Base-by-base conservation (phyloP, 2,329 filamentous ascomycete genomes). In the Xylaria multiplex region DNA sequence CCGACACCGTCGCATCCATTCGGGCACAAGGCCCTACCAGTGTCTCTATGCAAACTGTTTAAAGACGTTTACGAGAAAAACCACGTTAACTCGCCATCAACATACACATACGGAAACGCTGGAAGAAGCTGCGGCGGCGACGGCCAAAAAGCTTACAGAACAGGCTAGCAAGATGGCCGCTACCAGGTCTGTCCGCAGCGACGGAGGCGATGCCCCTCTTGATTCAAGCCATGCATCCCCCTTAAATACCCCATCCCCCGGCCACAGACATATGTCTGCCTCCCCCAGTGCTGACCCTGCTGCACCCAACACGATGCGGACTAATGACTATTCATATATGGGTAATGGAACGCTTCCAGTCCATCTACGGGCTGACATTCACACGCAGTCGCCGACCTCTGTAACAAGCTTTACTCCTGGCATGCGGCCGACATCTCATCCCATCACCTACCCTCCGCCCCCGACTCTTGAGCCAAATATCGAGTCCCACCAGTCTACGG, bases 21-120 rank as follows among this genome's bases (percentile, higher is more conserved):
- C 93, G 3, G 96, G 96, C 65, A 97, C 96, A 81, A 87, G 96
- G 56, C 96, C 96, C 1, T 99, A 98, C 84, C 97, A 97, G 79
- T 99, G 96, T 81, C 94, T 94, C 0, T 98, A 96, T 74, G 94
- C 93, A 66, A 94, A 97, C 78, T 99, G 96, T 79, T 94, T 98
- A 77, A 98, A 98, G 86, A 98, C 95, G 0, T 99, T 99, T 76
- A 99, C 96, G 9, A 90, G 96, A 64, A 91, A 95, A 70, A 98
- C 96, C 0, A 98, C 96, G 2, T 84, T 99, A 68, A 99, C 95
- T 2, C 89, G 96, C 57, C 96, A 99, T 77, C 93, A 97, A 80
- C 97, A 97, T 73, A 93, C 97, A 74, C 96, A 98, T 79, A 96
- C 92, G 22, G 96, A 95, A 48, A 97, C 94, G 0, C 92, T 97